Evolutionary conservation across 768 basidiomycete species (phyloP).

Genomic region (Dendrothele bispora): DNA sequence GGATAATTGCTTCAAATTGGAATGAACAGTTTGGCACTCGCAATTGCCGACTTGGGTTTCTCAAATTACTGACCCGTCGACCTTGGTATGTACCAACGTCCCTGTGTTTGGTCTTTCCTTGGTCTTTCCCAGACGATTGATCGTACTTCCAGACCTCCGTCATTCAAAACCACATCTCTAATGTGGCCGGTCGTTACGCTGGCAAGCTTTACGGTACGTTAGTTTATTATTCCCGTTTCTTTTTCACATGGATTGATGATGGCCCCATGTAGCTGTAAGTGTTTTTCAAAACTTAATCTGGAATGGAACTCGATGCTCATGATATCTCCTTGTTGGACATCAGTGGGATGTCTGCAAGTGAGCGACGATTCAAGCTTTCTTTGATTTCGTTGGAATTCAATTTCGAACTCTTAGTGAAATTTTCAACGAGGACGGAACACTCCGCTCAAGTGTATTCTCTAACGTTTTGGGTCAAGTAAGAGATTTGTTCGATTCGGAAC

Average conservation of each 20-base stretch:
- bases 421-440: slow-evolving; percentile 50
- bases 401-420: slow-evolving; percentile 39
- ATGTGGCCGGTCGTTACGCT: slow-evolving; percentile 43
- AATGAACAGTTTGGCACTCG: slow-evolving; percentile 25
- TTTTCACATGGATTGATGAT: slow-evolving; percentile 16
- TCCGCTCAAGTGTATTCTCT: slow-evolving; percentile 47
- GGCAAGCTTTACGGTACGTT: slow-evolving; percentile 42
- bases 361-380: no score
- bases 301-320: no score
- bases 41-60: slow-evolving; percentile 46
- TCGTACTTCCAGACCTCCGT: slow-evolving; percentile 43
- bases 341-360: slow-evolving; percentile 48
- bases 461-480: slow-evolving; percentile 52
- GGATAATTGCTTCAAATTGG: neutral
- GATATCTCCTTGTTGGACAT: no score
- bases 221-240: neutral
- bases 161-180: slow-evolving; percentile 47
- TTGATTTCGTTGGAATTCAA: no score
- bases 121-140: neutral
- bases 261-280: neutral
- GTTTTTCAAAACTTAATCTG: no score
- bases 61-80: slow-evolving; percentile 33
- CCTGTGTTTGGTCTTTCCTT: no score
- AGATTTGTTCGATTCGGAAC: no score
- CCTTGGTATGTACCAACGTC: slow-evolving; percentile 35